Evolutionary conservation across 805 yeast genomes (phyloP), one percentile per base, ranked within the genome.

Genomic region (Ogataea methylovora): DNA sequence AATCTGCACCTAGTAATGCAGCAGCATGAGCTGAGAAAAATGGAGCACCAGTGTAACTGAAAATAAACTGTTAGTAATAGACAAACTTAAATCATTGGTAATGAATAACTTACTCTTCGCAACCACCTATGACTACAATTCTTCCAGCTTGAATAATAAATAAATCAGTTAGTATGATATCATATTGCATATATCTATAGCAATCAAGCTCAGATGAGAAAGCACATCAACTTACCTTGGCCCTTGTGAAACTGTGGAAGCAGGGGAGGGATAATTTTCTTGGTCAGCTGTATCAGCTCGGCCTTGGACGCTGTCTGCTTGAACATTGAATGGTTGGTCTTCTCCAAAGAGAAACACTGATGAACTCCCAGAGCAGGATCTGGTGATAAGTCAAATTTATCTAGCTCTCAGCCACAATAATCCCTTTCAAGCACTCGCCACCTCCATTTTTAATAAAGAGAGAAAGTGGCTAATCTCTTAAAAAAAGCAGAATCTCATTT

Each of bases 41-140:
- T 2, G 97, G 97, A 0, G 98, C 98, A 0, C 98, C 98, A 0
- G 97, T 88, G 54, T 87, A 90, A 54, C 69, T 61, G 13, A 4
- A n/a, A n/a, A 8, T 12, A 13, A 11, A 20, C 9, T 17, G 29
- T 27, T 15, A 25, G 27, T 13, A 27, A 16, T 27, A 10, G 10
- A 11, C 12, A 23, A 23, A 11, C 12, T 43, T 36, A 45, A 17
- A 21, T 11, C 4, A 18, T 18, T 18, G n/a, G 15, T 15, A 11
- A 19, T 18, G 24, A 14, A 3, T 13, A 17, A 54, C 66, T 44
- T 40, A 62, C 67, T 90, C 97, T 54, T 84, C 88, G 55, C 92
- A 80, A 1, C 98, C 98, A 16, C 98, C 98, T 41, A 90, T 72
- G 1, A 90, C 84, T 9, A 80, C 85, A 2, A 90, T 66, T 38